Evolutionary conservation across 805 yeast genomes (phyloP).

Genomic region (Torulaspora indica): DNA sequence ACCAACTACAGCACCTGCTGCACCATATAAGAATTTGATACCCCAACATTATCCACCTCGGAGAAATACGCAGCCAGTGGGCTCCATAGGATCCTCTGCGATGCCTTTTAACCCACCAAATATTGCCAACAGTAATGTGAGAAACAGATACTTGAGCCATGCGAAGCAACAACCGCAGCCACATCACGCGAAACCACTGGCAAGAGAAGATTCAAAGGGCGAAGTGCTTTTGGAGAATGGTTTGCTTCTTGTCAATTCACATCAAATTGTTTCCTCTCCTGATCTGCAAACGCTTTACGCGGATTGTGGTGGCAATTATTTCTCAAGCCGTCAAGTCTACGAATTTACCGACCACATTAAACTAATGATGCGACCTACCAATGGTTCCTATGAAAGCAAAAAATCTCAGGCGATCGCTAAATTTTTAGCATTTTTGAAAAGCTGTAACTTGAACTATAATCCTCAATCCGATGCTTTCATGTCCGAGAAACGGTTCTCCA

Average conservation of each 20-base stretch:
- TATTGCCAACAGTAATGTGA: constrained; percentile 4
- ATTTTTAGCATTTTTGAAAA: constrained; percentile 39
- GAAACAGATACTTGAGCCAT: constrained; percentile 12
- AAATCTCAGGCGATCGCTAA: constrained; percentile 18
- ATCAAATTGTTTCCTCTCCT: constrained; percentile 54
- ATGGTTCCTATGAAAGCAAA: constrained; percentile 10
- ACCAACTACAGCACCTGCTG: constrained; percentile 14
- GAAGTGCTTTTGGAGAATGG: constrained; percentile 56
- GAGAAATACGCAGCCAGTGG: constrained; percentile 15
- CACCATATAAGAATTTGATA: constrained; percentile 8
- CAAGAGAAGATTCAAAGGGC: constrained; percentile 8
- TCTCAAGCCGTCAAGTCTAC: constrained; percentile 43
- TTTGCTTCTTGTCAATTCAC: constrained; percentile 46
- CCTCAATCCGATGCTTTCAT: constrained; percentile 37
- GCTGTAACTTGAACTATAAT: constrained; percentile 44
- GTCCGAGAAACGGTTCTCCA: constrained; percentile 21
- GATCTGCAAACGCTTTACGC: constrained; percentile 48
- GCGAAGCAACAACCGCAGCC: constrained; percentile 14
- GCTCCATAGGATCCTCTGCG: constrained; percentile 3
- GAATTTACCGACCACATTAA: constrained; percentile 39
- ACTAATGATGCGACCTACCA: constrained; percentile 17
- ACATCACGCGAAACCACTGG: constrained; percentile 1
- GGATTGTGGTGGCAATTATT: constrained; percentile 49
- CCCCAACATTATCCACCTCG: constrained; percentile 10
- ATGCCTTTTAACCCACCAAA: constrained; percentile 5